Evolutionary conservation across 164 flowering plant genomes (phyloP).

Genomic region (Chimonanthus praecox): DNA sequence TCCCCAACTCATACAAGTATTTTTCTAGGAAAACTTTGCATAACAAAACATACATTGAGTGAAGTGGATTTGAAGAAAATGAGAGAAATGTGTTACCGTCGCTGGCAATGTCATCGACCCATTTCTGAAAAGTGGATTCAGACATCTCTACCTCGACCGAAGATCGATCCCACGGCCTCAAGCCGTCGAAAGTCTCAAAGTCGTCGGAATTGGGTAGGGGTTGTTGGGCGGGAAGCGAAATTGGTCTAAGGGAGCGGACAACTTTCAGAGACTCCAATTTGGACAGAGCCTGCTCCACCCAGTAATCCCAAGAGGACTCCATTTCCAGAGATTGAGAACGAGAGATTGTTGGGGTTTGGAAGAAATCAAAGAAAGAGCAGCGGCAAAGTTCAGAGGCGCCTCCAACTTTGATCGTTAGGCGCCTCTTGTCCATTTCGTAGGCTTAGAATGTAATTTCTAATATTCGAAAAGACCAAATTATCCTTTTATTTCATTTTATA

Average conservation of each 20-base stretch:
- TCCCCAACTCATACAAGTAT: too few species aligned
- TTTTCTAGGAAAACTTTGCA: too few species aligned
- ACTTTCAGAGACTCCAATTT: conserved; percentile 51
- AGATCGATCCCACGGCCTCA: conserved; percentile 24
- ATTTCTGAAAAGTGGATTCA: conserved; percentile 29
- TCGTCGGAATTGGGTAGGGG: background rate
- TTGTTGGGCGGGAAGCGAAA: conserved; percentile 22
- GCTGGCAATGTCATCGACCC: conserved; percentile 23
- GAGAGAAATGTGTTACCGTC: conserved; percentile 13
- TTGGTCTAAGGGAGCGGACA: conserved; percentile 73
- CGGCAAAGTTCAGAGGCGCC: background rate
- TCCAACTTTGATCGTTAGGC: background rate
- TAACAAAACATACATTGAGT: too few species aligned
- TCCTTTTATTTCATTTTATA: too few species aligned
- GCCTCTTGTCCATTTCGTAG: too few species aligned
- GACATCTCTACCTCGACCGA: conserved; percentile 27
- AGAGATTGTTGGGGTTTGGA: background rate
- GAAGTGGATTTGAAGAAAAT: too few species aligned
- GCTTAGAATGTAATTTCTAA: too few species aligned
- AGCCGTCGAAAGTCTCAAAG: conserved; percentile 22
- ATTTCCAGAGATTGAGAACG: background rate
- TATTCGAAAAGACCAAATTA: too few species aligned
- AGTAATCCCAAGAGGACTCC: conserved; percentile 50
- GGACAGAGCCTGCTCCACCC: conserved; percentile 62
- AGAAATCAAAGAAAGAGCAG: too few species aligned